These are phyloP conservation scores for Astrocystis sublimbata DNA, from an alignment of 495 filamentous ascomycete genomes.

Conservation along the genomic window DNA sequence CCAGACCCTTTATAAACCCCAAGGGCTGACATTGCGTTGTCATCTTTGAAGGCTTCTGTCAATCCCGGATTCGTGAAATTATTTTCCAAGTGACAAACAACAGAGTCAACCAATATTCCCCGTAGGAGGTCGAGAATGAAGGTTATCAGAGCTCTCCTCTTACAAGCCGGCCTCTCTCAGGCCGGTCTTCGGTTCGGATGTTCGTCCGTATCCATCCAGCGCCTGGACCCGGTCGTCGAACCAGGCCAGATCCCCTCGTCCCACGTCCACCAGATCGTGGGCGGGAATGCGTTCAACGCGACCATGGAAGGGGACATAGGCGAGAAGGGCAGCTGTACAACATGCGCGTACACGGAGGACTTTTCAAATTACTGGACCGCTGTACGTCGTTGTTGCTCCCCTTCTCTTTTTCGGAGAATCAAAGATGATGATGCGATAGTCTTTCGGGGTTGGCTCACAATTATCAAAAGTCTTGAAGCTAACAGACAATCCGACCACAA, in stretches of 20 bases:
- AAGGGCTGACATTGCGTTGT: no score
- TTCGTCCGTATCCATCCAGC: slow-evolving; percentile 47
- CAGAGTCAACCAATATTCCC: not conserved
- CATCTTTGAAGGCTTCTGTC: no score
- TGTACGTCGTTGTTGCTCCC: not conserved
- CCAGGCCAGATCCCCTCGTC: slow-evolving; percentile 45
- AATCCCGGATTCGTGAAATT: no score
- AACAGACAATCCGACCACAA: no score
- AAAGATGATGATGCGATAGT: no score
- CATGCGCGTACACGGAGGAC: slow-evolving; percentile 47
- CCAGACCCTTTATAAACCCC: not conserved
- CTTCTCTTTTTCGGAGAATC: not conserved
- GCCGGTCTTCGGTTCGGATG: slow-evolving; percentile 51
- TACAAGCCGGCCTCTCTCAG: slow-evolving; percentile 26
- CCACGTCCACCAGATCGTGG: slow-evolving; percentile 52
- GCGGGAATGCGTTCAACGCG: slow-evolving; percentile 52
- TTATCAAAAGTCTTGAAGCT: no score
- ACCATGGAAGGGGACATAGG: slow-evolving; percentile 49
- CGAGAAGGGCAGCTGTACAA: slow-evolving; percentile 45
- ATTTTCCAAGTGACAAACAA: no score
- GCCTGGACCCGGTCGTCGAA: slow-evolving; percentile 50
- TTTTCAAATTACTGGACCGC: slow-evolving; percentile 55
- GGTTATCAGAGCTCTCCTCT: not conserved
- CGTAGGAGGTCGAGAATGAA: not conserved
- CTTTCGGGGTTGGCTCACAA: no score